Conservation (phyloP, 805 yeast genomes). For the Starmerella khaoyaiensis region DNA sequence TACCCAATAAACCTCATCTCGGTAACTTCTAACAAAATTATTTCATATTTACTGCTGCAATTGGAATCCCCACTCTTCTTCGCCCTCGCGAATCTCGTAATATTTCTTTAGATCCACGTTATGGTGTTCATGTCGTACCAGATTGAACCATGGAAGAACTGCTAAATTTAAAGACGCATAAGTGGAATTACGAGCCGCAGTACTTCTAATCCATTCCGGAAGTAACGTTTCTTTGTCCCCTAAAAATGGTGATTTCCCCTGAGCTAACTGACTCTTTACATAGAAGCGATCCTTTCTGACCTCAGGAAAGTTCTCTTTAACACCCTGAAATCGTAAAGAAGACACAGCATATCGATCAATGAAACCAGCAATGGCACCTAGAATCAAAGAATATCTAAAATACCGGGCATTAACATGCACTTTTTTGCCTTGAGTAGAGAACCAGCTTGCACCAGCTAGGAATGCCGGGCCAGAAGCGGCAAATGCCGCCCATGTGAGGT, state of each 20-base stretch:
- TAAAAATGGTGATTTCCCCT: slow-evolving; percentile 57
- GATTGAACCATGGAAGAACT: slow-evolving; percentile 70
- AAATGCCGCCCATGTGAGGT: slow-evolving; percentile 37
- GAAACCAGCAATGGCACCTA: slow-evolving; percentile 67
- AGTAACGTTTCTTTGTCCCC: slow-evolving; percentile 39
- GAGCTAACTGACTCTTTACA: slow-evolving; percentile 49
- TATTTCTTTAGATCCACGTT: slow-evolving; percentile 58
- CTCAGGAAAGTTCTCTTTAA: slow-evolving; percentile 58
- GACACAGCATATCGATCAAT: slow-evolving; percentile 54
- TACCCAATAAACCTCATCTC: no score
- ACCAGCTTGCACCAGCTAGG: slow-evolving; percentile 34
- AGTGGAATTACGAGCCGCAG: slow-evolving; percentile 66
- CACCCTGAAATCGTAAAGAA: slow-evolving; percentile 63
- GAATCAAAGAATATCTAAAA: slow-evolving; percentile 47
- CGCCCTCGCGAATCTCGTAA: slow-evolving; percentile 37
- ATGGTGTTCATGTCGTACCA: slow-evolving; percentile 69
- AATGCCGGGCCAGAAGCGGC: slow-evolving; percentile 40
- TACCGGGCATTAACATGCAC: slow-evolving; percentile 41
- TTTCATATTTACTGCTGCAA: slow-evolving; percentile 11
- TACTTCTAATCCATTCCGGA: slow-evolving; percentile 56
- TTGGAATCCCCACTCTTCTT: slow-evolving; percentile 43
- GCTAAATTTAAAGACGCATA: slow-evolving; percentile 49
- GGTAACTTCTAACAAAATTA: no score
- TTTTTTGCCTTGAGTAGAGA: slow-evolving; percentile 38
- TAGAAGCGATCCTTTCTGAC: slow-evolving; percentile 62